Evolutionary conservation across 805 yeast species (phyloP), one percentile per base, ranked within the genome.

Genomic region (Millerago galiae): DNA sequence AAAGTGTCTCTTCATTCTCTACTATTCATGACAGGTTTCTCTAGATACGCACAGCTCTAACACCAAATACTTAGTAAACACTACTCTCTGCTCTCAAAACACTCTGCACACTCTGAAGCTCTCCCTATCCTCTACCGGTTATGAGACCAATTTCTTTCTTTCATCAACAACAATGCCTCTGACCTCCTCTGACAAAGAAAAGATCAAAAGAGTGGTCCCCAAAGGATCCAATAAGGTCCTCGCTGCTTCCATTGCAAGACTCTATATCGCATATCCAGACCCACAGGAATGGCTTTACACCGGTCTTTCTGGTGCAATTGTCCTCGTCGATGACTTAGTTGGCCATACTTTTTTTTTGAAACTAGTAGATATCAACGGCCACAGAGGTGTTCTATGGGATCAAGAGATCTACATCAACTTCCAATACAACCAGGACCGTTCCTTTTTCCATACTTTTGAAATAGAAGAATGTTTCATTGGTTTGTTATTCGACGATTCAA

Each of bases 361-460:
- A 60, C 60, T 93, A 41, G 95, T 93, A 7, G 99, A 93, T 56
- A 79, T 91, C 27, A 57, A 70, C 31, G 95, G 95, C 7, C 75
- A 79, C 47, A 69, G 83, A 34, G 98, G 98, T 29, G 95, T 93
- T 0, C 51, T 93, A 0, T 93, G 99, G 99, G 99, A 93, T 62
- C 99, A 93, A 62, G 99, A 93, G 62, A 64, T 93, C 38, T 91
- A 86, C 55, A 81, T 87, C 11, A 83, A 86, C 54, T 89, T 93
- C 61, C 81, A 82, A 53, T 93, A 93, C 63, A 77, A 85, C 57
- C 98, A 93, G 62, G 99, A 93, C 62, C 75, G 99, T 27, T 80
- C 95, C 32, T 93, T 87, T 63, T 93, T 93, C 72, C 98, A 93
- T 61, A 73, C 95, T 7, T 93, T 93, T 65, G 99, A 93, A 66